Percentiles rank a stretch among this genome's conserved stretches.
phyloP scores from a whole-genome alignment of 331 rosid genomes.

The Phaseolus coccineus region DNA sequence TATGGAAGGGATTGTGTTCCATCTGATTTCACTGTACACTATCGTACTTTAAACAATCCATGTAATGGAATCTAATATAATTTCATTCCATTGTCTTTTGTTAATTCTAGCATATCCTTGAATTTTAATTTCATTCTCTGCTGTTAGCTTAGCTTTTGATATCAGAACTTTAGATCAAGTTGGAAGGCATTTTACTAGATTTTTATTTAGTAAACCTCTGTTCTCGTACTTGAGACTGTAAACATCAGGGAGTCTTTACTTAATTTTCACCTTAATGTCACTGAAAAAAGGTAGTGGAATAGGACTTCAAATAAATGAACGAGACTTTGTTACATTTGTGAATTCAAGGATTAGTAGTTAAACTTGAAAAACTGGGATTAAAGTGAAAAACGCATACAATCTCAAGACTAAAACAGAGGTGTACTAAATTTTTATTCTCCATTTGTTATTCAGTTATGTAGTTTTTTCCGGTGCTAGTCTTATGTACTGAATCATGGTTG shows the following conservation, averaged over 20 bases:
- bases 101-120: neutral
- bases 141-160: slow-evolving; percentile 1
- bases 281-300: neutral
- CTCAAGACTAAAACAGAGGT: neutral
- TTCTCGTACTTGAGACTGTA: neutral
- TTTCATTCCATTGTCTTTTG: neutral
- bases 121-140: slow-evolving; percentile 18
- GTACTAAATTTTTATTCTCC: neutral
- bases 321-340: neutral
- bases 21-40: neutral
- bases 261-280: neutral
- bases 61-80: neutral
- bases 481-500: neutral
- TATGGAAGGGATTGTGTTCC: neutral
- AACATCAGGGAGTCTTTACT: neutral
- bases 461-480: slow-evolving; percentile 9
- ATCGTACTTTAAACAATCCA: neutral
- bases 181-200: slow-evolving; percentile 5
- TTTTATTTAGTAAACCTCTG: neutral
- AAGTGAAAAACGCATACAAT: neutral
- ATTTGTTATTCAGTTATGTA: neutral
- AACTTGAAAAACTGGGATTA: neutral
- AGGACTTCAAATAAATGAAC: neutral
- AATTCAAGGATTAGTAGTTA: neutral
- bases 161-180: slow-evolving; percentile 1